phyloP scores from a whole-genome alignment of 495 filamentous ascomycete genomes.

The Delitschia confertaspora region DNA sequence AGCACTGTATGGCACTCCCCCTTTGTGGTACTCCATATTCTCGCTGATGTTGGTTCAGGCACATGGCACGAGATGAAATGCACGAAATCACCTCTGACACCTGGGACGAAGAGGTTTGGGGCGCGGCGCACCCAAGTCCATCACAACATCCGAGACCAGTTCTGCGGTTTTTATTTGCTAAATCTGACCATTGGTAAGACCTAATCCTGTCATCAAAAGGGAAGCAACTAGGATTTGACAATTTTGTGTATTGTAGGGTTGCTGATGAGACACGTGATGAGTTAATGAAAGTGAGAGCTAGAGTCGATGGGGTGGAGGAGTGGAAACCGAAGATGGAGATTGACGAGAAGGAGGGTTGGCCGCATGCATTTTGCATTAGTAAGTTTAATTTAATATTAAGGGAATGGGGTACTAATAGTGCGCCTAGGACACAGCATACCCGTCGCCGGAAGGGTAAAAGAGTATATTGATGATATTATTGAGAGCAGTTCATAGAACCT shows the following conservation, averaged over 20 bases:
- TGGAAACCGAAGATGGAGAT: slow-evolving; percentile 60
- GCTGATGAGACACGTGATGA: slow-evolving; percentile 63
- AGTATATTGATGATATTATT: slow-evolving; percentile 52
- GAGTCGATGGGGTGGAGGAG: slow-evolving; percentile 25
- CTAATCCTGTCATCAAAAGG: too few relatives aligned
- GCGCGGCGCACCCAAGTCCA: slow-evolving; percentile 34
- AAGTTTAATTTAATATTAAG: slow-evolving; percentile 33
- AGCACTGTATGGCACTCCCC: slow-evolving; percentile 2
- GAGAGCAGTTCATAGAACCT: not conserved
- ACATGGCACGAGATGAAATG: slow-evolving; percentile 71
- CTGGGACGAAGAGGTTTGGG: slow-evolving; percentile 81
- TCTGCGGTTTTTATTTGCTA: slow-evolving; percentile 72
- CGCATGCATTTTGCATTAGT: slow-evolving; percentile 78
- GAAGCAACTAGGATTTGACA: too few relatives aligned
- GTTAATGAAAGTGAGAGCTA: slow-evolving; percentile 50
- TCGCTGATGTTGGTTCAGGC: slow-evolving; percentile 33
- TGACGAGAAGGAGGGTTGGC: slow-evolving; percentile 59
- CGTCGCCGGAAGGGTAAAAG: slow-evolving; percentile 48
- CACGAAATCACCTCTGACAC: slow-evolving; percentile 59
- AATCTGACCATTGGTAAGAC: slow-evolving; percentile 57
- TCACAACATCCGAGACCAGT: slow-evolving; percentile 36
- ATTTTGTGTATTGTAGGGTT: too few relatives aligned
- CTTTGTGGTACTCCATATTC: not conserved
- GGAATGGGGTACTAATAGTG: not conserved
- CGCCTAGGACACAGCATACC: slow-evolving; percentile 21